These are phyloP conservation scores for Beauveria pseudobassiana DNA, from an alignment of 2,329 filamentous ascomycete species.

Conservation along the genomic window DNA sequence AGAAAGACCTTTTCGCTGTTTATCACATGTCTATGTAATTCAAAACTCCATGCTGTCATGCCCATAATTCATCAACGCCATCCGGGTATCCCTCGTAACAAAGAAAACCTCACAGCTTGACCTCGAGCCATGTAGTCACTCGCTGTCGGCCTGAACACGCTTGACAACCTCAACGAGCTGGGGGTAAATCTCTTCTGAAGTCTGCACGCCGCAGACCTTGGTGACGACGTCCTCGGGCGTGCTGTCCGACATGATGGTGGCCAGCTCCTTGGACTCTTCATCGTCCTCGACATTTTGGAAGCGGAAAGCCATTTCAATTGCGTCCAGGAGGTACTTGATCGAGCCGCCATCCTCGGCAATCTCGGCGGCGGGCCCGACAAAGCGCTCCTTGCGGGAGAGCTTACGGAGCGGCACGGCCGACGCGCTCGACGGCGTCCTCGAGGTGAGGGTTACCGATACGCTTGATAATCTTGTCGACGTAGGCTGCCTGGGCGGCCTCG, in stretches of 20 bases:
- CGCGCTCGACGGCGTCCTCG: conserved; percentile 88
- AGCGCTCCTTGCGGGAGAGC: conserved; percentile 89
- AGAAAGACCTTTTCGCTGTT: not conserved
- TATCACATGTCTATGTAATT: not conserved
- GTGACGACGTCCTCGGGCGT: conserved; percentile 66
- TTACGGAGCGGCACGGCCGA: conserved; percentile 93
- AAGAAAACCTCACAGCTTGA: not conserved
- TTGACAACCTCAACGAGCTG: conserved; percentile 71
- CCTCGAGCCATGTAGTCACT: conserved; percentile 27
- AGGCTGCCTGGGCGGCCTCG: conserved; percentile 67
- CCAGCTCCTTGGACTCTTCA: conserved; percentile 79
- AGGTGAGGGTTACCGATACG: conserved; percentile 91
- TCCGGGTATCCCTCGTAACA: not conserved
- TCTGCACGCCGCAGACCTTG: conserved; percentile 75
- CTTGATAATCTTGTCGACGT: conserved; percentile 85
- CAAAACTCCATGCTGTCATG: conserved; percentile 4
- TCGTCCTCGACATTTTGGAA: conserved; percentile 94
- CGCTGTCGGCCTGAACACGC: conserved; percentile 65
- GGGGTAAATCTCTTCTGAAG: conserved; percentile 68
- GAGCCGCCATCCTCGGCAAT: conserved; percentile 74
- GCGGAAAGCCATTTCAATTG: conserved; percentile 84
- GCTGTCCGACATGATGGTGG: conserved; percentile 73
- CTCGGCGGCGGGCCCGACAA: conserved; percentile 85
- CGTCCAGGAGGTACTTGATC: conserved; percentile 67
- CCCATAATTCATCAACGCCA: conserved; percentile 1